Base-by-base conservation (phyloP, 441 rosid species). In the Brassica balearica region DNA sequence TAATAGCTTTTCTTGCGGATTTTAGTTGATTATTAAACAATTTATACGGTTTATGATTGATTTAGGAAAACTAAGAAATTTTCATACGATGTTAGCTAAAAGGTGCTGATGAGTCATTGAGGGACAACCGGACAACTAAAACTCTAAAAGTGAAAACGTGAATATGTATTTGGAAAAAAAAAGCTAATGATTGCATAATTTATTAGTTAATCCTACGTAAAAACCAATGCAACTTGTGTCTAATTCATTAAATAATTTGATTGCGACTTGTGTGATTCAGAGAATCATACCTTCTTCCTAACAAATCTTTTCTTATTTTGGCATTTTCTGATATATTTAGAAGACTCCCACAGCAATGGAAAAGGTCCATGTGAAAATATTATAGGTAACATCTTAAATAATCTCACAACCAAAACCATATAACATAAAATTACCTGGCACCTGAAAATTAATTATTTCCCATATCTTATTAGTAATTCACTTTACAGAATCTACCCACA, bases 241-340 rank as follows among this genome's bases (percentile, higher is more conserved):
- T 71, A 66, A 32, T 41, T 69, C 55, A 72, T 68, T 68, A 55
- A 60, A 53, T 65, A n/a, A 61, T 68, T 19, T 73, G 78, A 65
- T 74, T 59, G 79, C 71, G 76, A 74, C 81, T 77, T 73, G 43
- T 19, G 72, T 71, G 59, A 59, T 15, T 14, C 48, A 74, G 71
- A 74, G 69, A 73, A 72, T 59, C 61, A 75, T 25, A 69, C 70
- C 75, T 74, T 77, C 82, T 73, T 75, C 76, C 69, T 29, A 80
- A 58, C 76, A 80, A 70, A 80, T 74, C 79, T 74, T 74, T 79
- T 80, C 68, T 58, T 59, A 14, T 58, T 74, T 65, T 80, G 79
- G 76, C 69, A 70, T 69, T 74, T 80, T 69, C 75, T 64, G 72
- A 2, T 19, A 38, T 25, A 38, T 53, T 41, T 63, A 29, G 17